Base-by-base conservation (phyloP, 148 eudicot genomes). In the Rhododendron molle region DNA sequence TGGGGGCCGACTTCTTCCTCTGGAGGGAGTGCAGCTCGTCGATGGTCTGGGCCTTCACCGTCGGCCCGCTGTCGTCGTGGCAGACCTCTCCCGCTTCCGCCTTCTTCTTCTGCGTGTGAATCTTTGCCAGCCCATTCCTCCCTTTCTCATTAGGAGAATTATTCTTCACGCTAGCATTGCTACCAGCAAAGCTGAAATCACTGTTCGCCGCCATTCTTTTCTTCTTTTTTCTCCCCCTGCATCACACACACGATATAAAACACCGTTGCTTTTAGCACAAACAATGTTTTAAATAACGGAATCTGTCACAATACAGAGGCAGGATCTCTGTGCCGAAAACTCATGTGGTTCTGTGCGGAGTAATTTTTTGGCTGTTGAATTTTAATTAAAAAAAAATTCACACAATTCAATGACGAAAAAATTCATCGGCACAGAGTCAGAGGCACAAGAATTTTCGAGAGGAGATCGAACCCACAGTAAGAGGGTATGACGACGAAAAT, bases 1-100 rank as follows among this genome's bases (percentile, higher is more conserved):
- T 88, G 14, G 97, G 99, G 43, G 94, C 91, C 1, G 98, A 92
- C 83, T 84, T 95, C 89, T 94, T 96, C 93, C 78, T 90, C 87
- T 96, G 99, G 10, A 96, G 92, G 14, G 94, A 96, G 83, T 96
- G 99, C 40, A 96, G 86, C 83, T 96, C 98, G 81, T 96, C 95
- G 7, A 96, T 89, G 0, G 97, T 96, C 91, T 92, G 93, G 28
- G 97, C 98, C 84, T 83, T 96, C 83, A 96, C 95, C 10, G 97
- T 89, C 2, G 89, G 46, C 0, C 85, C 85, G 15, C 94, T 94
- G 84, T 94, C 97, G 54, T 96, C 98, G 44, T 94, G 96, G 54
- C 97, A 96, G 18, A 94, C 83, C 73, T 85, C 89, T 43, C 87
- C 86, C 74, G 86, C 89, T 43, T 89, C 86, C 74, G 84, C 7